A percentile compares a stretch with the other conserved stretches of the same genome.
These are phyloP conservation scores for Turnera subulata DNA, from an alignment of 345 rosid genomes.

Conservation along the genomic window DNA sequence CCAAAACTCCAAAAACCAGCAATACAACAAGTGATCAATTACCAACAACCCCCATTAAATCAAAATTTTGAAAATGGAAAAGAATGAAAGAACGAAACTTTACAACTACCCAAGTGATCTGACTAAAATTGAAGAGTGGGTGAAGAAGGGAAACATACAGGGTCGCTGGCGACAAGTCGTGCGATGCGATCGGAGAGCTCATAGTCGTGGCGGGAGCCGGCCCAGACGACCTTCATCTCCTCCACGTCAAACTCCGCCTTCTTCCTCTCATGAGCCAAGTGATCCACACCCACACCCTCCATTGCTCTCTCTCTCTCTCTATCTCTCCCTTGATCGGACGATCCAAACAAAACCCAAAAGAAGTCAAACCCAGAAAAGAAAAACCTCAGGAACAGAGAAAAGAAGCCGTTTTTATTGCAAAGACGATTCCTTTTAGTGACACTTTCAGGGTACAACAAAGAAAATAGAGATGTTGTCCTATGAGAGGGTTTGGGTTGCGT, in stretches of 20 bases:
- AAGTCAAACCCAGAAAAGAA: not conserved
- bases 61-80: too few species aligned
- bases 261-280: constrained; percentile 67
- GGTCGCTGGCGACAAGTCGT: constrained; percentile 91
- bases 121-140: not conserved
- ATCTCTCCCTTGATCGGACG: not conserved
- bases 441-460: too few species aligned
- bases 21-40: not conserved
- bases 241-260: constrained; percentile 79
- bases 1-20: not conserved
- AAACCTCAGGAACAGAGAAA: not conserved
- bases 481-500: too few species aligned
- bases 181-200: constrained; percentile 81
- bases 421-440: too few species aligned
- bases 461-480: too few species aligned
- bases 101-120: too few species aligned
- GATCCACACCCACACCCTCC: constrained; percentile 55
- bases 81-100: too few species aligned
- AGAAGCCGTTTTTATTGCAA: not conserved
- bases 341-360: not conserved
- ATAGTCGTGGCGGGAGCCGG: constrained; percentile 74
- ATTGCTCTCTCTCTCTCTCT: constrained; percentile 14
- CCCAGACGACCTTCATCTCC: constrained; percentile 95
- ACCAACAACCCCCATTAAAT: not conserved
- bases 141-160: constrained; percentile 36